These are phyloP conservation scores for Papiliotrema terrestris DNA, from an alignment of 1,284 basidiomycete genomes.

Conservation along the genomic window DNA sequence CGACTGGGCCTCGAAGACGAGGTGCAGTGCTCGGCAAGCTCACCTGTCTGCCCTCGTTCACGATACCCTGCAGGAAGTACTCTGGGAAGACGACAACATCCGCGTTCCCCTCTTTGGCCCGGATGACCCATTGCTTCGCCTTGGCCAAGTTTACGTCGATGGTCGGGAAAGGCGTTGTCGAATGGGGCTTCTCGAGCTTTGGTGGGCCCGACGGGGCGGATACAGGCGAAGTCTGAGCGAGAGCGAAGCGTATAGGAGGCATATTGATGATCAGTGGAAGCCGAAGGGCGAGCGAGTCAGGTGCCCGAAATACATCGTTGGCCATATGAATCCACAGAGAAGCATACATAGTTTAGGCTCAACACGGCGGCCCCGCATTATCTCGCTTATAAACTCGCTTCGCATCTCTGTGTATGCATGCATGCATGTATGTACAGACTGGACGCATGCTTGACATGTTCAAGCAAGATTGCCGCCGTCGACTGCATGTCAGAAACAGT, in stretches of 20 bases:
- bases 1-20: too few relatives aligned
- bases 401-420: too few relatives aligned
- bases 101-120: conserved; percentile 21
- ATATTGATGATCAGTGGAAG: neutral
- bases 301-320: too few relatives aligned
- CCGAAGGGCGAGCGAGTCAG: neutral
- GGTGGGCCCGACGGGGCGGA: conserved; percentile 20
- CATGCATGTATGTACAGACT: too few relatives aligned
- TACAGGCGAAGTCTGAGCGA: conserved; percentile 42
- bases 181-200: conserved; percentile 13
- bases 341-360: too few relatives aligned
- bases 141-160: conserved; percentile 31
- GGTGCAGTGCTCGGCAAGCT: too few relatives aligned
- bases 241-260: conserved; percentile 15
- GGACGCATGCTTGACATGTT: too few relatives aligned
- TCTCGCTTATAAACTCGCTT: too few relatives aligned
- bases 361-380: too few relatives aligned
- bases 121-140: conserved; percentile 17
- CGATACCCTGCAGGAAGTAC: conserved; percentile 48
- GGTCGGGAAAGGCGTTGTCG: conserved; percentile 25
- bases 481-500: neutral
- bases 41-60: conserved; percentile 37
- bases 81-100: conserved; percentile 48
- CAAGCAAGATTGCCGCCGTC: neutral
- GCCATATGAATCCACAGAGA: too few relatives aligned